phyloP scores from a whole-genome alignment of 2,329 filamentous ascomycete species.

The Microsporum audouinii region DNA sequence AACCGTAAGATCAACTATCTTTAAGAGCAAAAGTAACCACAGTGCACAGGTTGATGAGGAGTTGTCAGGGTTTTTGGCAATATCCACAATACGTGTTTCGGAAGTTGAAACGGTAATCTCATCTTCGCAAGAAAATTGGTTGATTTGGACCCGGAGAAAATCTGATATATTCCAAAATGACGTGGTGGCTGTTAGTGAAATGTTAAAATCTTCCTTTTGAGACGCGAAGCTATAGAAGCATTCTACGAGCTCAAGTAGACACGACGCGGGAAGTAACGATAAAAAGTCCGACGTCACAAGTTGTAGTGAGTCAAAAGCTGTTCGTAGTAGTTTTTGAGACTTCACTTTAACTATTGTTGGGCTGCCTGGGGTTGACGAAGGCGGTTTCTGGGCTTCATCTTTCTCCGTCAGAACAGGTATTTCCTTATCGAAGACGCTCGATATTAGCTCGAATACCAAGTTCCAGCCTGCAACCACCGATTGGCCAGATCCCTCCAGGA shows the following conservation, averaged over 20 bases:
- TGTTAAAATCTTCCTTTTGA: slow-evolving; percentile 86
- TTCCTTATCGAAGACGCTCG: slow-evolving; percentile 55
- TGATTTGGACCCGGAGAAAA: slow-evolving; percentile 51
- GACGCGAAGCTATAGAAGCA: slow-evolving; percentile 81
- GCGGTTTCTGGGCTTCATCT: slow-evolving; percentile 13
- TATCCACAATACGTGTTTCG: slow-evolving; percentile 46
- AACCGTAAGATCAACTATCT: slow-evolving; percentile 30
- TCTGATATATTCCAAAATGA: slow-evolving; percentile 95
- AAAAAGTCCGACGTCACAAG: slow-evolving; percentile 93
- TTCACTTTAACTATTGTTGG: slow-evolving; percentile 15
- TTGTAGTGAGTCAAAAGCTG: slow-evolving; percentile 80
- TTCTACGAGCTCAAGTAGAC: slow-evolving; percentile 67
- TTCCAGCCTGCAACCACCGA: slow-evolving; percentile 73
- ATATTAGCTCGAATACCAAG: slow-evolving; percentile 72
- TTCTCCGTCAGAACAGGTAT: background rate
- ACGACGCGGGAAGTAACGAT: slow-evolving; percentile 57
- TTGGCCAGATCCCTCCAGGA: slow-evolving; percentile 83
- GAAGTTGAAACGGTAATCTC: slow-evolving; percentile 37
- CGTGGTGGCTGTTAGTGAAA: slow-evolving; percentile 85
- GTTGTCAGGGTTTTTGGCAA: slow-evolving; percentile 49
- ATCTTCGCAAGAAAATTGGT: slow-evolving; percentile 29
- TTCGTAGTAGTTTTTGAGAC: slow-evolving; percentile 66
- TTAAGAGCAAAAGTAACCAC: slow-evolving; percentile 28
- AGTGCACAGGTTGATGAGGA: slow-evolving; percentile 42
- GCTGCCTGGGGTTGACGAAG: slow-evolving; percentile 13